Conservation (phyloP, 768 basidiomycete species). For the Leccinum variicolor region DNA sequence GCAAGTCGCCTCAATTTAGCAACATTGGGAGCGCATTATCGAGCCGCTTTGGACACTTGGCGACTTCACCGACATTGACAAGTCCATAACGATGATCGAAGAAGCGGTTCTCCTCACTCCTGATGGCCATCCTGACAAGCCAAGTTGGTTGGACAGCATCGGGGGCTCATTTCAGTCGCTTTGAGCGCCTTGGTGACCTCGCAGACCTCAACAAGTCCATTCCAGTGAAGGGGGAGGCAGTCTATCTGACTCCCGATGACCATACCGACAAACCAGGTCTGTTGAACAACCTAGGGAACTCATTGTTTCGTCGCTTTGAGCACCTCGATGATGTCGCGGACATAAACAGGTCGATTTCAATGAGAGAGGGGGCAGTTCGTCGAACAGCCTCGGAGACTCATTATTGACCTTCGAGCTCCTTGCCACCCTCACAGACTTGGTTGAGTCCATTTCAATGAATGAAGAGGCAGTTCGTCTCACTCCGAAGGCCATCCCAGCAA, state of each 20-base stretch:
- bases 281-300: neutral
- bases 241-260: neutral
- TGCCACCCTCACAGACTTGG: neutral
- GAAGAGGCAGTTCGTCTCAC: neutral
- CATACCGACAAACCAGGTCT: neutral
- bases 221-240: neutral
- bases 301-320: neutral
- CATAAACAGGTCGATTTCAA: neutral
- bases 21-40: neutral
- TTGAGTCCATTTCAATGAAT: neutral
- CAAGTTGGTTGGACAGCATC: neutral
- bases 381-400: neutral
- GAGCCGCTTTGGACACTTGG: neutral
- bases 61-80: neutral
- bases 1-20: neutral
- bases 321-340: neutral
- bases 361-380: neutral
- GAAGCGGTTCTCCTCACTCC: neutral
- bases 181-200: neutral
- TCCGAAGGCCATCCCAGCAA: neutral
- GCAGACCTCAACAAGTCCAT: neutral
- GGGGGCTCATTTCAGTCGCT: neutral
- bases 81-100: neutral
- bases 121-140: neutral
- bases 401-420: neutral